phyloP scores from a whole-genome alignment of 1,284 basidiomycete species.

The Coriolopsis trogii region DNA sequence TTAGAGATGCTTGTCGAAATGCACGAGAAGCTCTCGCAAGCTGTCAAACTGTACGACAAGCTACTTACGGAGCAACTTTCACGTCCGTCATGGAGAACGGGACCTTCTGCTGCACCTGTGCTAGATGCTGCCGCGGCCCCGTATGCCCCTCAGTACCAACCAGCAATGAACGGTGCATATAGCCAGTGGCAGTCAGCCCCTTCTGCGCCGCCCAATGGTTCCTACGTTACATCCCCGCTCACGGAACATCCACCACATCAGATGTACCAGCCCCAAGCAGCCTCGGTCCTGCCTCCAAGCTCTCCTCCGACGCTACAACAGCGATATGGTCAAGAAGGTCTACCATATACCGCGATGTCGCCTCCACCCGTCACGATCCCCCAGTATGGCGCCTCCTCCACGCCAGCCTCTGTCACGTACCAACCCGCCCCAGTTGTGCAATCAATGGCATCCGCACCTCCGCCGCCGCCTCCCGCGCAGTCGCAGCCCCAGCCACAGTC shows the following conservation, averaged over 20 bases:
- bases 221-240: constrained; percentile 17
- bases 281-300: constrained; percentile 12
- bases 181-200: constrained; percentile 33
- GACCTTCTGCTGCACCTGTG: constrained; percentile 33
- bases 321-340: constrained; percentile 14
- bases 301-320: constrained; percentile 9
- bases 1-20: constrained; percentile 87
- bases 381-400: constrained; percentile 25
- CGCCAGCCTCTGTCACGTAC: constrained; percentile 17
- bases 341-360: constrained; percentile 20
- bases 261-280: constrained; percentile 21
- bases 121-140: constrained; percentile 18
- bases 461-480: constrained; percentile 12
- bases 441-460: constrained; percentile 12
- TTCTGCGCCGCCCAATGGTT: constrained; percentile 11
- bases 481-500: constrained; percentile 8
- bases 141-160: constrained; percentile 34
- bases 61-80: constrained; percentile 85
- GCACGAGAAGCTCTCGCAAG: constrained; percentile 92
- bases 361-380: constrained; percentile 32
- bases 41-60: constrained; percentile 88
- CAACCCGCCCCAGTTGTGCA: constrained; percentile 21
- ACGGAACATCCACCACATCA: constrained; percentile 18
- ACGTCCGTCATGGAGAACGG: constrained; percentile 64
- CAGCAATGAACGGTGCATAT: constrained; percentile 28